Percentiles rank a stretch among this genome's conserved stretches.
phyloP scores from a whole-genome alignment of 2,329 filamentous ascomycete genomes.

The Mariannaea sp. region DNA sequence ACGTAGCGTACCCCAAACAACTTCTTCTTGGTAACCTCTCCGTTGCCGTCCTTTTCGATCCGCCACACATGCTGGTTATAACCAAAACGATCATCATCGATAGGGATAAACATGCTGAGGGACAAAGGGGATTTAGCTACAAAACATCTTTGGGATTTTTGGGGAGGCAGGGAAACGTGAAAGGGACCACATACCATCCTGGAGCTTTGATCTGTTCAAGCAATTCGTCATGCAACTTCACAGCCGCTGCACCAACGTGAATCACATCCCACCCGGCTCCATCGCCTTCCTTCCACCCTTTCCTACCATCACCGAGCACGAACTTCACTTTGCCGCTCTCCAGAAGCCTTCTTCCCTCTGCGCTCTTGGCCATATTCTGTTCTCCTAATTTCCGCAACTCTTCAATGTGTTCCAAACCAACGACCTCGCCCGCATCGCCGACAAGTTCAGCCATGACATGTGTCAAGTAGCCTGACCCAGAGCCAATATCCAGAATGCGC shows the following conservation, averaged over 20 bases:
- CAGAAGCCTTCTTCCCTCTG: constrained; percentile 63
- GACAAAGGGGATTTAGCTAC: no score
- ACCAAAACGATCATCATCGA: constrained; percentile 58
- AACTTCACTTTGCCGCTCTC: constrained; percentile 70
- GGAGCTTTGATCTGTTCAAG: constrained; percentile 79
- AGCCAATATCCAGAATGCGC: constrained; percentile 74
- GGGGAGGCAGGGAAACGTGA: no score
- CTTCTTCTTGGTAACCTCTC: constrained; percentile 63
- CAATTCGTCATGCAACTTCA: constrained; percentile 71
- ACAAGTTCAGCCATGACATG: constrained; percentile 84
- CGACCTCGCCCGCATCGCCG: constrained; percentile 56
- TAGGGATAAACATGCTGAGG: constrained; percentile 78
- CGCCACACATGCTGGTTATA: constrained; percentile 71
- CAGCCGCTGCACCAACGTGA: constrained; percentile 89
- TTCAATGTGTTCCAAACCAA: constrained; percentile 76
- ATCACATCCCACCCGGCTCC: constrained; percentile 88
- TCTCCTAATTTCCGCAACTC: constrained; percentile 66
- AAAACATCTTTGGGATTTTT: no score
- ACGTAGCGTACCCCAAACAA: constrained; percentile 78
- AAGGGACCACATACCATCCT: constrained; percentile 63
- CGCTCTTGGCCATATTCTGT: constrained; percentile 68
- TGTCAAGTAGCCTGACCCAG: constrained; percentile 82
- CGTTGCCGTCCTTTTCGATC: constrained; percentile 72
- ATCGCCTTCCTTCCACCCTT: constrained; percentile 59
- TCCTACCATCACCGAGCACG: constrained; percentile 74